Percentiles rank a stretch among this genome's conserved stretches.
Evolutionary conservation across 75 land plant genomes (phyloP).

Genomic region (Pinus albicaulis): DNA sequence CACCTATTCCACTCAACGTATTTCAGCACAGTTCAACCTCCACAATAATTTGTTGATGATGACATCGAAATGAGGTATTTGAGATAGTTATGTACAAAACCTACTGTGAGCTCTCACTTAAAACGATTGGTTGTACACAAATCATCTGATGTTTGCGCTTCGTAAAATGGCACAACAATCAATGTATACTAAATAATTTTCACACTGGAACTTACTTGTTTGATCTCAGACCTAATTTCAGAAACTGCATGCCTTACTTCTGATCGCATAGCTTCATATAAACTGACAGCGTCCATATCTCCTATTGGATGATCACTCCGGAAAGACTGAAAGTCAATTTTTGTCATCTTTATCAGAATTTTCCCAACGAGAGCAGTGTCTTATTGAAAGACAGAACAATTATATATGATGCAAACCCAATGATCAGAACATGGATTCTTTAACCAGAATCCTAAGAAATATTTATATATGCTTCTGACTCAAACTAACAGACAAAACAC

Average conservation of each 20-base stretch:
- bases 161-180: neutral
- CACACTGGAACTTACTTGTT: constrained; percentile 40
- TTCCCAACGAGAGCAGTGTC: neutral
- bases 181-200: neutral
- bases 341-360: neutral
- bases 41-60: neutral
- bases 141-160: neutral
- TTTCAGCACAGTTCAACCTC: neutral
- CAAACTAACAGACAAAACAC: neutral
- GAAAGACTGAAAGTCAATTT: constrained; percentile 1
- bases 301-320: constrained; percentile 61
- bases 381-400: neutral
- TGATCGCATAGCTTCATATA: constrained; percentile 70
- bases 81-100: neutral
- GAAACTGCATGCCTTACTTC: constrained; percentile 84
- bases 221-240: constrained; percentile 65
- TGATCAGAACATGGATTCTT: constrained; percentile 2
- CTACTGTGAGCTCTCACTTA: neutral
- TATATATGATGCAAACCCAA: neutral
- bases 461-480: constrained; percentile 4
- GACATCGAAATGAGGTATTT: neutral
- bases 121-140: neutral
- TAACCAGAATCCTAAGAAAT: too few relatives aligned
- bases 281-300: constrained; percentile 43
- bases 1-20: neutral